Evolutionary conservation across 2,329 filamentous ascomycete species (phyloP).

Genomic region (Aspergillus luchuensis): DNA sequence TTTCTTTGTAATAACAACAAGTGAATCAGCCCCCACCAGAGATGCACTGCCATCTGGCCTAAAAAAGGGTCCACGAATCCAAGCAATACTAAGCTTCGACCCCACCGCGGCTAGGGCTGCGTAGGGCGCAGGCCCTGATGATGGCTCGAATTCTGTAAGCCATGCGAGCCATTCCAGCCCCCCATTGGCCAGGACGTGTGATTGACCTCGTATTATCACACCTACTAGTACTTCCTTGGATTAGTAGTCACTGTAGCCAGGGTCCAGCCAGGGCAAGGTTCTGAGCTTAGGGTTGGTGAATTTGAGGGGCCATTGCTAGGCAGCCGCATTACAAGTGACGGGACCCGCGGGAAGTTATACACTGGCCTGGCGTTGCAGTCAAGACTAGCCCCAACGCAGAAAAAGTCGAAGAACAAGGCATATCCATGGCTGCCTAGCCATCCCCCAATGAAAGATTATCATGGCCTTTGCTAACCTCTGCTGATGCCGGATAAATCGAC

Average conservation of each 20-base stretch:
- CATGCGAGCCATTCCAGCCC: not conserved
- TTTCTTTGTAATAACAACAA: no score
- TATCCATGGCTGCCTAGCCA: no score
- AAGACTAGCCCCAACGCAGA: no score
- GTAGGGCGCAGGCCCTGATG: not conserved
- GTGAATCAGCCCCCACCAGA: not conserved
- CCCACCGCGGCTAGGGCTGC: conserved; percentile 2
- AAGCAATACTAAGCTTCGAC: not conserved
- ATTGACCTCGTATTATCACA: no score
- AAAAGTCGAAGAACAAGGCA: no score
- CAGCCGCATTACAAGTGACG: not conserved
- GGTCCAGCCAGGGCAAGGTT: not conserved
- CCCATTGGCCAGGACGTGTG: not conserved
- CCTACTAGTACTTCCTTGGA: no score
- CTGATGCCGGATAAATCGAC: not conserved
- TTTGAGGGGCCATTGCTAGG: not conserved
- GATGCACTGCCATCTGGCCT: not conserved
- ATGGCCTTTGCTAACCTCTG: no score
- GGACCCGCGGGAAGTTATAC: not conserved
- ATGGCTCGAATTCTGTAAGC: not conserved
- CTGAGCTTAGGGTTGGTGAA: no score
- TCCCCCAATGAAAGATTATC: no score
- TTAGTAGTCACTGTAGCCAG: not conserved
- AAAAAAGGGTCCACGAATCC: not conserved
- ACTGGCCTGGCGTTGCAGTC: no score